Evolutionary conservation across 306 rosid genomes (phyloP).

Genomic region (Spatholobus suberectus): DNA sequence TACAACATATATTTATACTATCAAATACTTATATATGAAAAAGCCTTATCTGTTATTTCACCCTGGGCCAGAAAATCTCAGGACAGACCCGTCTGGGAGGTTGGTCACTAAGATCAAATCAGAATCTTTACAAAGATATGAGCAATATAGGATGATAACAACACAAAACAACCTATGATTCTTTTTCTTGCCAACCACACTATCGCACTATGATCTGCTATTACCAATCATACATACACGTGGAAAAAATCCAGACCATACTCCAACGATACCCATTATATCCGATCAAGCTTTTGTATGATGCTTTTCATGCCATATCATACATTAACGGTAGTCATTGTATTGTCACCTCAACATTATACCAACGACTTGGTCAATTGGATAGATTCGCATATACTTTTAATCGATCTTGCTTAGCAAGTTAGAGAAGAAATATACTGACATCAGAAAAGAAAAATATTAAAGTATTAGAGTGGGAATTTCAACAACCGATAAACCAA

Average conservation of each 20-base stretch:
- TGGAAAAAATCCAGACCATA: background rate
- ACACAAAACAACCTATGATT: background rate
- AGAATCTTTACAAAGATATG: background rate
- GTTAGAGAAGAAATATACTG: background rate
- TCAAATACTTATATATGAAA: too few species aligned
- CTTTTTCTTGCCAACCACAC: background rate
- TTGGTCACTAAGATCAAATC: background rate
- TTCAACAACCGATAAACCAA: constrained; percentile 3
- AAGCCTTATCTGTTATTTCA: too few species aligned
- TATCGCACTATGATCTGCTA: background rate
- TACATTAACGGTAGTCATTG: background rate
- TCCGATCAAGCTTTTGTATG: background rate
- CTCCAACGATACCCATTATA: background rate
- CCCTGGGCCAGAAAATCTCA: too few species aligned
- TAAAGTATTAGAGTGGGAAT: background rate
- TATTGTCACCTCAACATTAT: background rate
- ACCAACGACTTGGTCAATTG: background rate
- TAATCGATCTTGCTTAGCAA: too few species aligned
- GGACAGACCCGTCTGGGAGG: too few species aligned
- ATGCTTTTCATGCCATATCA: background rate
- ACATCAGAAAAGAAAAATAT: background rate
- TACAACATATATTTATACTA: too few species aligned
- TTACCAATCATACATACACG: background rate
- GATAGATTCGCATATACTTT: too few species aligned
- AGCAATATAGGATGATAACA: background rate